These are phyloP conservation scores for Punctularia strigosozonata DNA, from an alignment of 768 basidiomycete species.

Conservation along the genomic window DNA sequence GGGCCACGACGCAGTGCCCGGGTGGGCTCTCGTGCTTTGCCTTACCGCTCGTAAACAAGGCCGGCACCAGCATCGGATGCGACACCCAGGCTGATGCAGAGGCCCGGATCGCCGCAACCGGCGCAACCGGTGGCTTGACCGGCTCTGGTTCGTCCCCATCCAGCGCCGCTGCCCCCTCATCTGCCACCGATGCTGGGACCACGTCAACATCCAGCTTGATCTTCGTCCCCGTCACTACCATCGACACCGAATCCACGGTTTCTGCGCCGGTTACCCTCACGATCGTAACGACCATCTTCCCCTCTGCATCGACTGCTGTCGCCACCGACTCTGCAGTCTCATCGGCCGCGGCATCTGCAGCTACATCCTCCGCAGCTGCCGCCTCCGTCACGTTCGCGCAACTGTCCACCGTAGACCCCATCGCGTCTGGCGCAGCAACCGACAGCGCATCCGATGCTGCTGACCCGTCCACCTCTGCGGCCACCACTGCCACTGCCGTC, in stretches of 20 bases:
- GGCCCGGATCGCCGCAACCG: slow-evolving; percentile 6
- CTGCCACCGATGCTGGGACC: neutral
- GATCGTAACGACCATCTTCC: neutral
- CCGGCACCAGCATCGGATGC: slow-evolving; percentile 11
- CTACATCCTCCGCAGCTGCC: neutral
- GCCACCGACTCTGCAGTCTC: neutral
- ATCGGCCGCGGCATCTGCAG: neutral
- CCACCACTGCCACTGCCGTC: neutral
- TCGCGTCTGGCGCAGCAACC: no score
- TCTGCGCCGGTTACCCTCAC: neutral
- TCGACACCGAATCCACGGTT: neutral
- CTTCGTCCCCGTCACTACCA: neutral
- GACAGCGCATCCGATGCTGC: no score
- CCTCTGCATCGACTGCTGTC: neutral
- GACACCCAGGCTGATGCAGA: slow-evolving; percentile 8
- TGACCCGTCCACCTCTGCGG: neutral
- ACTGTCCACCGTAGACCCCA: no score
- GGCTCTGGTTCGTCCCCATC: slow-evolving; percentile 1
- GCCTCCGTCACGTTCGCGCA: neutral
- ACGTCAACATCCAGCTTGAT: neutral
- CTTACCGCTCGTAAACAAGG: slow-evolving; percentile 14
- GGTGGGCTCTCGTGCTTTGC: slow-evolving; percentile 11
- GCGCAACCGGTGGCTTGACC: slow-evolving; percentile 9
- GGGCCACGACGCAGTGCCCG: slow-evolving; percentile 8
- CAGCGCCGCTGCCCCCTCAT: neutral